Conservation (phyloP, 1,284 basidiomycete species). For the Trametes versicolor region DNA sequence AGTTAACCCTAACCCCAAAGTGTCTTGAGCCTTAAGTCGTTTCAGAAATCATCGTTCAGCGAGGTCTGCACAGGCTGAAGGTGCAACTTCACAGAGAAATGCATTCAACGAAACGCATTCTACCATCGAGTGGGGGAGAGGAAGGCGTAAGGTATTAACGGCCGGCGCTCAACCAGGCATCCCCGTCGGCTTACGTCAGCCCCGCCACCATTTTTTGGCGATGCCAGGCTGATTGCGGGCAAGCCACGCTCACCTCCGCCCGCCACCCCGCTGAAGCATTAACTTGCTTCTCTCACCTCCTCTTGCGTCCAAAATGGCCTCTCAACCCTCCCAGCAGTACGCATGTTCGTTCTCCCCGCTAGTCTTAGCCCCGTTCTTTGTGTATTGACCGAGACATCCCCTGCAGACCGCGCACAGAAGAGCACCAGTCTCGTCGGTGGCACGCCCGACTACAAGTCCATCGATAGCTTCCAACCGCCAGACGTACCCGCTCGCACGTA, state of each 20-base stretch:
- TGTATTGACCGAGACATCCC: slow-evolving; percentile 23
- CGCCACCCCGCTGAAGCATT: slow-evolving; percentile 68
- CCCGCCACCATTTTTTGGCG: slow-evolving; percentile 33
- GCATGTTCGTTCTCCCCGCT: slow-evolving; percentile 68
- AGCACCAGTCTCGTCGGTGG: slow-evolving; percentile 87
- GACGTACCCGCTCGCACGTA: slow-evolving; percentile 79
- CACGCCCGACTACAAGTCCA: slow-evolving; percentile 77
- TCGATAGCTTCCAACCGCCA: slow-evolving; percentile 74
- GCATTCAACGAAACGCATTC: no score
- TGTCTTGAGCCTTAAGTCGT: no score
- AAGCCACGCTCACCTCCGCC: slow-evolving; percentile 26
- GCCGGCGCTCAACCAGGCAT: no score
- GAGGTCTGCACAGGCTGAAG: no score
- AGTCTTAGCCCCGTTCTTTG: slow-evolving; percentile 15
- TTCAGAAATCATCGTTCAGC: no score
- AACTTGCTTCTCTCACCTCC: slow-evolving; percentile 71
- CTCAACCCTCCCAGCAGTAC: slow-evolving; percentile 77
- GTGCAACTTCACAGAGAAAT: no score
- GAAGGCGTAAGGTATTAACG: no score
- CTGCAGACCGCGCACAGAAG: slow-evolving; percentile 92
- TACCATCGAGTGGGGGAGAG: no score
- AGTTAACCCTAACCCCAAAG: slow-evolving; percentile 20
- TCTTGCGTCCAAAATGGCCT: slow-evolving; percentile 58
- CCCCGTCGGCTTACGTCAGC: slow-evolving; percentile 17
- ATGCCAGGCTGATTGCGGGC: slow-evolving; percentile 24